Evolutionary conservation across 176 grass and related monocot genomes (phyloP), one percentile per base, ranked within the genome.

Genomic region (Raddia guianensis): DNA sequence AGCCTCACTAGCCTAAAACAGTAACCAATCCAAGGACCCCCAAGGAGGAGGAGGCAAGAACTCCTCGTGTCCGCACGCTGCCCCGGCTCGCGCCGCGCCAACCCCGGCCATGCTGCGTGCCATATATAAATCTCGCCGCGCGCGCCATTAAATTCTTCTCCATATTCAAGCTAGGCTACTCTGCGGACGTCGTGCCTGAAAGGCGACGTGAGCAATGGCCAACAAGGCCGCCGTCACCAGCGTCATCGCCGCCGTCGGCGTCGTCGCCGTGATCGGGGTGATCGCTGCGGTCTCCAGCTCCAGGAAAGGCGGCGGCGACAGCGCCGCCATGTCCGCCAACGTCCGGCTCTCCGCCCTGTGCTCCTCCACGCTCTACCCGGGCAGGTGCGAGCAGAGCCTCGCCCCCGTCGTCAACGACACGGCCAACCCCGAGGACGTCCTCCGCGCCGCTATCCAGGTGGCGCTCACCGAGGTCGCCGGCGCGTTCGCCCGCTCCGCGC

Each of bases 191-290:
- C 46, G 46, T 48, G 51, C 34, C 66, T 47, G 35, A 65, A 59
- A 63, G 60, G 46, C 75, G 75, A 40, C 79, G 27, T 60, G 12
- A 46, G 42, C 20, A 49, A 98, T 98, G 95, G 79, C 83, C 13
- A 93, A 91, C 55, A 88, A 82, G 71, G 90, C 61, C 44, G 35
- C 89, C 44, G 43, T 86, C 64, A 84, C 88, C 9, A 89, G 85
- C 74, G 57, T 93, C 70, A 68, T 80, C 15, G 83, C 84, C 18
- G 76, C 91, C 67, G 84, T 98, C 47, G 79, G 90, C 9, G 64
- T 98, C 20, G 86, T 89, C 0, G 92, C 86, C 54, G 92, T 98
- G 70, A 80, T 98, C 58, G 88, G 88, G 57, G 65, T 89, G 46
- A 80, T 98, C 45, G 92, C 90, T 37, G 86, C 86, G 14, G 84